Percentiles rank a stretch among this genome's conserved stretches.
These are phyloP conservation scores for Xylariaceae sp. DNA, from an alignment of 2,329 filamentous ascomycete genomes.

Conservation along the genomic window DNA sequence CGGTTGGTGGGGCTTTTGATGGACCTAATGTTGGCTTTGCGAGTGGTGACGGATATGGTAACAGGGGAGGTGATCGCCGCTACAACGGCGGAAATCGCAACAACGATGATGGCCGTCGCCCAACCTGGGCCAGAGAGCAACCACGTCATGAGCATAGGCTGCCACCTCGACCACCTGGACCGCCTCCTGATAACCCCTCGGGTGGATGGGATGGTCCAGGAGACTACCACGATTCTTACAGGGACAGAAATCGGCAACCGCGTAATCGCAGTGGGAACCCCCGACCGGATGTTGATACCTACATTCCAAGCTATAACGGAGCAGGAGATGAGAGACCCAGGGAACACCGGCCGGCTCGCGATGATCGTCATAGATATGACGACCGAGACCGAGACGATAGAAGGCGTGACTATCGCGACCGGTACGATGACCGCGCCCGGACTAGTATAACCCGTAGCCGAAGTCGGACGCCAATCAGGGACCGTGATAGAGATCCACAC, in stretches of 20 bases:
- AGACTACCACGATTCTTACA: slow-evolving; percentile 43
- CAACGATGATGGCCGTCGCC: slow-evolving; percentile 44
- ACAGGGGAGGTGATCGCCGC: slow-evolving; percentile 46
- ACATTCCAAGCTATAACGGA: slow-evolving; percentile 47
- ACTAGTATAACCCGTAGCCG: slow-evolving; percentile 43
- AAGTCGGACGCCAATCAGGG: slow-evolving; percentile 41
- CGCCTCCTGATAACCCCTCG: slow-evolving; percentile 41
- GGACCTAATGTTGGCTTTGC: slow-evolving; percentile 52
- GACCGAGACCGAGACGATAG: slow-evolving; percentile 39
- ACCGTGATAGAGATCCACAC: slow-evolving; percentile 48
- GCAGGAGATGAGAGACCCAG: slow-evolving; percentile 35
- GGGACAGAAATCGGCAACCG: slow-evolving; percentile 35
- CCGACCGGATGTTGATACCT: slow-evolving; percentile 46
- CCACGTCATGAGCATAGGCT: slow-evolving; percentile 38
- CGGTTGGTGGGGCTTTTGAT: slow-evolving; percentile 67
- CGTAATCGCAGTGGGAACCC: slow-evolving; percentile 32
- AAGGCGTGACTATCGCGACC: slow-evolving; percentile 38
- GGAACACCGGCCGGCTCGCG: slow-evolving; percentile 36
- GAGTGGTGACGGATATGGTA: slow-evolving; percentile 50
- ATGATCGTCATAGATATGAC: slow-evolving; percentile 35
- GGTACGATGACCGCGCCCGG: slow-evolving; percentile 36
- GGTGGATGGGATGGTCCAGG: slow-evolving; percentile 36
- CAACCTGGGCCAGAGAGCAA: slow-evolving; percentile 54
- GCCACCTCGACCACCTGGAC: slow-evolving; percentile 44
- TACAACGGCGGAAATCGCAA: slow-evolving; percentile 33